Base-by-base conservation (phyloP, 805 yeast genomes). In the Candida maltosa region DNA sequence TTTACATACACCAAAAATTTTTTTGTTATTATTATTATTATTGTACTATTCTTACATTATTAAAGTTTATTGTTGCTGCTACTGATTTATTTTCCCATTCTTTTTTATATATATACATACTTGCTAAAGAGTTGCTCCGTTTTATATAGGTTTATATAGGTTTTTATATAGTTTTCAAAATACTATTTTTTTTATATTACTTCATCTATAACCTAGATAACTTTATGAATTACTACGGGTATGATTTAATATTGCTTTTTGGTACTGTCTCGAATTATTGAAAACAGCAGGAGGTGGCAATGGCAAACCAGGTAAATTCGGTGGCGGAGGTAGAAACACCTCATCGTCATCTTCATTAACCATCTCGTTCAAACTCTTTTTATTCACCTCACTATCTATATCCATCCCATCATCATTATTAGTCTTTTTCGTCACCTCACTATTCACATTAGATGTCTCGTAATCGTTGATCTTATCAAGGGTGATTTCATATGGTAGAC, bases 401-500 rank as follows among this genome's bases (percentile, higher is more conserved):
- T 31, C 26, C 14, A 23, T 16, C 7, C 14, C n/a, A 32, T 26
- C 32, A 4, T 15, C 31, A 15, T 32, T 22, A 4, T 32, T 31
- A 6, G 20, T 26, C n/a, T 21, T 28, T 12, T 26, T 29, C n/a
- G n/a, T n/a, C n/a, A 25, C 23, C 18, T 31, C 29, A 2, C 22
- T 16, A 45, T 11, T 48, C 26, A 16, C 37, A 41, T 14, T 39
- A 3, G 58, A 58, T 1, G 70, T 69, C 4, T 58, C 63, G 17
- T 50, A 49, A 20, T 45, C 38, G 28, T 65, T 69, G 11, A 73
- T 50, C 17, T 58, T 56, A 3, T 47, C 49, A 18, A 66, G 32
- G 12, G 55, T 60, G 19, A 69, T 51, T 36, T 65, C 68, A 48
- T 68, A 67, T 4, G 62, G 54, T 4, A 57, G 31, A 4, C 55